These are phyloP conservation scores for Mucor irregularis DNA, from an alignment of 371 early-diverging fungal genomes.

Conservation along the genomic window DNA sequence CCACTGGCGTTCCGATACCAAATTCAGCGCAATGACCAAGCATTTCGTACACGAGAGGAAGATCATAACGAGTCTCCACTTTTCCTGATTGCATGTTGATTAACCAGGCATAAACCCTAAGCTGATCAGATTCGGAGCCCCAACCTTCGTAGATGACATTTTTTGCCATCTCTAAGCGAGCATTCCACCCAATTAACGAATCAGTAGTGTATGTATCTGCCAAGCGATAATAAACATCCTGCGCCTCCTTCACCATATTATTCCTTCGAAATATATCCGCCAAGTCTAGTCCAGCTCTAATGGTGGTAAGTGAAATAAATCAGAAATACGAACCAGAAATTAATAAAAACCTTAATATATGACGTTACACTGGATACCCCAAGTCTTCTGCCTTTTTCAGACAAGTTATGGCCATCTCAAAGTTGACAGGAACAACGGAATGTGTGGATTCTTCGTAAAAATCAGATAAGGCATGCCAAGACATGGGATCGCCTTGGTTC, in stretches of 20 bases:
- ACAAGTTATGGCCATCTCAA: slow-evolving; percentile 27
- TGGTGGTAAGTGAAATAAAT: neutral
- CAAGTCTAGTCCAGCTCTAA: slow-evolving; percentile 16
- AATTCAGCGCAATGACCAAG: slow-evolving; percentile 27
- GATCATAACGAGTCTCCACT: no score
- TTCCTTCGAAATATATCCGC: slow-evolving; percentile 15
- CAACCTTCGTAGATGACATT: slow-evolving; percentile 1
- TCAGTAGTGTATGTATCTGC: slow-evolving; percentile 7
- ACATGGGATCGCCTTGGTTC: slow-evolving; percentile 43
- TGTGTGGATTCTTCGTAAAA: slow-evolving; percentile 17
- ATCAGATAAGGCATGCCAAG: slow-evolving; percentile 70
- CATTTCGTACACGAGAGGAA: neutral
- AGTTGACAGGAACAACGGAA: neutral
- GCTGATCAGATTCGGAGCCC: neutral
- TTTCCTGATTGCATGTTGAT: neutral
- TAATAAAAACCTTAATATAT: neutral
- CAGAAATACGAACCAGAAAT: neutral
- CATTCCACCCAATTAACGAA: slow-evolving; percentile 11
- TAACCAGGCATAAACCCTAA: neutral
- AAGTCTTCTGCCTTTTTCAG: slow-evolving; percentile 22
- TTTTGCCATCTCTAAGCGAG: slow-evolving; percentile 3
- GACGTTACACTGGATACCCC: slow-evolving; percentile 30
- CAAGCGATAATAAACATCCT: slow-evolving; percentile 17
- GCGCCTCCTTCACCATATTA: slow-evolving; percentile 11
- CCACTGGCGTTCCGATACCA: slow-evolving; percentile 31